phyloP scores from a whole-genome alignment of 2,329 filamentous ascomycete species.

The Xylariaceae sp. region DNA sequence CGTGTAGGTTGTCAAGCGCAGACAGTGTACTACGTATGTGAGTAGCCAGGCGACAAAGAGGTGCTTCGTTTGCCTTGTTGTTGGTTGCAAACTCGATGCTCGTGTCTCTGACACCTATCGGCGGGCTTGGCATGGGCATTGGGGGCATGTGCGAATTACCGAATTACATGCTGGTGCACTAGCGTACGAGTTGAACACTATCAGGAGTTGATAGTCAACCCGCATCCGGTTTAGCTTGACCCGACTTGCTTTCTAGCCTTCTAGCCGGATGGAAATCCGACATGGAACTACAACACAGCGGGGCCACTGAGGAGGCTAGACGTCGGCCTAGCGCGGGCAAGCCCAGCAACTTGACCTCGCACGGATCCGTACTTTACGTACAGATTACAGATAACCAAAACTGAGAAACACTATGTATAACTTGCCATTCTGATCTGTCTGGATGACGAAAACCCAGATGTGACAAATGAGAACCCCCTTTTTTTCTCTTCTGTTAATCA shows the following conservation, averaged over 20 bases:
- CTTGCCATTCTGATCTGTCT: not conserved
- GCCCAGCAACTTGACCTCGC: too few species aligned
- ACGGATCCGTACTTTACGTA: not conserved
- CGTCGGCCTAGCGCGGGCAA: not conserved
- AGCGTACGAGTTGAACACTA: not conserved
- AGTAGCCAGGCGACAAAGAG: too few species aligned
- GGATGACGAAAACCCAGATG: not conserved
- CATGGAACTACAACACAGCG: not conserved
- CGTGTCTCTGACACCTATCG: too few species aligned
- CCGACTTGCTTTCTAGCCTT: not conserved
- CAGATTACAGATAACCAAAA: not conserved
- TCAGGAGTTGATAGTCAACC: not conserved
- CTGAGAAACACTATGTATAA: not conserved
- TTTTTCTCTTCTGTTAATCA: too few species aligned
- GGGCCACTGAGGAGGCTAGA: not conserved
- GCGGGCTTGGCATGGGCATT: too few species aligned
- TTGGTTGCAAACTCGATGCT: too few species aligned
- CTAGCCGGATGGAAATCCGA: not conserved
- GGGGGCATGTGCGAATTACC: not conserved
- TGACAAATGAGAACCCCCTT: not conserved
- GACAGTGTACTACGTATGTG: too few species aligned
- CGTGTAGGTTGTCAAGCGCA: too few species aligned
- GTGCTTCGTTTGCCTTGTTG: too few species aligned
- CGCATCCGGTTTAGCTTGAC: not conserved
- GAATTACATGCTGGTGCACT: not conserved